Evolutionary conservation across 495 filamentous ascomycete genomes (phyloP).

Genomic region (Hypoxylon rickii): DNA sequence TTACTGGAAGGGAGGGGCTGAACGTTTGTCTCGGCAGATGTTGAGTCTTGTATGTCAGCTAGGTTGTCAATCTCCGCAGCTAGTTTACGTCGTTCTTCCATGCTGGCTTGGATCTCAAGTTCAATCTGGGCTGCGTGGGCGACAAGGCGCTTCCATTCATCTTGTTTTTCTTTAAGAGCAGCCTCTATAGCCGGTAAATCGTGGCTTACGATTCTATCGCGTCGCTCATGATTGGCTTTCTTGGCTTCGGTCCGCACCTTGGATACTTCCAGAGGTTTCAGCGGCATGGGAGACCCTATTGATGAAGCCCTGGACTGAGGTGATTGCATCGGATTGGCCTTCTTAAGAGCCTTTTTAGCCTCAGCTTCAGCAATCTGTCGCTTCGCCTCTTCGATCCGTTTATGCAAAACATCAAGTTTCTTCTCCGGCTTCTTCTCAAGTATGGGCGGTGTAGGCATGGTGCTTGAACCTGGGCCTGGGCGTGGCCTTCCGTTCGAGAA

Average conservation of each 20-base stretch:
- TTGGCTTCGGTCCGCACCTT: conserved; percentile 24
- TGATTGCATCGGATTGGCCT: conserved; percentile 33
- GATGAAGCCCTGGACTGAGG: conserved; percentile 27
- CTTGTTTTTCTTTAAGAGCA: conserved; percentile 54
- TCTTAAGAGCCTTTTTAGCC: conserved; percentile 56
- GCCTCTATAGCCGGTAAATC: conserved; percentile 63
- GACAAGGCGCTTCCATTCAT: conserved; percentile 57
- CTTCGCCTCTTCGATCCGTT: conserved; percentile 74
- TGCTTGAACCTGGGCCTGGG: conserved; percentile 43
- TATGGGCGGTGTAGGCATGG: conserved; percentile 44
- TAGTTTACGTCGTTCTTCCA: conserved; percentile 52
- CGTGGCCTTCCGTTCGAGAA: conserved; percentile 43
- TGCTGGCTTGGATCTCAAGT: conserved; percentile 56
- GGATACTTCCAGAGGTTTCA: conserved; percentile 21
- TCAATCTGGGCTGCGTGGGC: conserved; percentile 64
- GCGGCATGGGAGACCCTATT: conserved; percentile 23
- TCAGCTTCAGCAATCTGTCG: conserved; percentile 78
- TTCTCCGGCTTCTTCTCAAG: conserved; percentile 39
- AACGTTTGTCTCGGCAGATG: conserved; percentile 35
- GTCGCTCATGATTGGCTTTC: conserved; percentile 48
- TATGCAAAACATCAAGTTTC: conserved; percentile 66
- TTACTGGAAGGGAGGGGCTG: conserved; percentile 3
- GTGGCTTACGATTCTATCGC: conserved; percentile 58
- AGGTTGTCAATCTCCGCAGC: conserved; percentile 61
- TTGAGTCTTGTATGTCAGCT: conserved; percentile 46